Conservation (phyloP, 139 green algal species). For the Chloropicon primus region DNA sequence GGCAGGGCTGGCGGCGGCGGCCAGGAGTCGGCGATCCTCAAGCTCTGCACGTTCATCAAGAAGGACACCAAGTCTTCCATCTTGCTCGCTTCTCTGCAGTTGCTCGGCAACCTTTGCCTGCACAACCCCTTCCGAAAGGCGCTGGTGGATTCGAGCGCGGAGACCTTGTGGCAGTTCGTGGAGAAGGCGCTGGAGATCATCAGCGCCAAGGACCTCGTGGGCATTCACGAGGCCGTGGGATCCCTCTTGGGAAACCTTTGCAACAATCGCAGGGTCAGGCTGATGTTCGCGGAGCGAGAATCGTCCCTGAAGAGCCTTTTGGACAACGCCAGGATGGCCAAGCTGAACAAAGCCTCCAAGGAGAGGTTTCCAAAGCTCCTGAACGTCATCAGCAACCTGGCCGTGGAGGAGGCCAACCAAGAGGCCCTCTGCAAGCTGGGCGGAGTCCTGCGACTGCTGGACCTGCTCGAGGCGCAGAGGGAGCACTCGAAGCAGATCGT, state of each 20-base stretch:
- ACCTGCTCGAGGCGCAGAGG: neutral
- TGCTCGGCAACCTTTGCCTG: neutral
- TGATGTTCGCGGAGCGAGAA: neutral
- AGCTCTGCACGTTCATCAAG: neutral
- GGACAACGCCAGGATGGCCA: neutral
- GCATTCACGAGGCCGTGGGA: neutral
- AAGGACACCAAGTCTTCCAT: neutral
- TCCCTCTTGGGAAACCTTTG: constrained; percentile 10
- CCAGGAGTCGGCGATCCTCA: neutral
- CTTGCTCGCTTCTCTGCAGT: neutral
- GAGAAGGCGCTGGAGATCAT: neutral
- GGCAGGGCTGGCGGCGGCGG: neutral
- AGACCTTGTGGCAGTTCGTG: neutral
- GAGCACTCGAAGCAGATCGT: neutral
- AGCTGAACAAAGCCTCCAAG: neutral
- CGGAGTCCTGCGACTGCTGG: neutral
- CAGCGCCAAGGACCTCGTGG: neutral
- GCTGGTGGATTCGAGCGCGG: neutral
- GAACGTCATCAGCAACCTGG: neutral
- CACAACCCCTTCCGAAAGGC: neutral
- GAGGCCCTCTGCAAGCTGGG: neutral
- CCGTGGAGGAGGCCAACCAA: neutral
- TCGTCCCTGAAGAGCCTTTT: neutral
- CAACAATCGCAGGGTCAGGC: neutral
- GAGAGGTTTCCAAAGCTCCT: neutral